These are phyloP conservation scores for Lactarius sp. DNA, from an alignment of 768 basidiomycete species.

Conservation along the genomic window DNA sequence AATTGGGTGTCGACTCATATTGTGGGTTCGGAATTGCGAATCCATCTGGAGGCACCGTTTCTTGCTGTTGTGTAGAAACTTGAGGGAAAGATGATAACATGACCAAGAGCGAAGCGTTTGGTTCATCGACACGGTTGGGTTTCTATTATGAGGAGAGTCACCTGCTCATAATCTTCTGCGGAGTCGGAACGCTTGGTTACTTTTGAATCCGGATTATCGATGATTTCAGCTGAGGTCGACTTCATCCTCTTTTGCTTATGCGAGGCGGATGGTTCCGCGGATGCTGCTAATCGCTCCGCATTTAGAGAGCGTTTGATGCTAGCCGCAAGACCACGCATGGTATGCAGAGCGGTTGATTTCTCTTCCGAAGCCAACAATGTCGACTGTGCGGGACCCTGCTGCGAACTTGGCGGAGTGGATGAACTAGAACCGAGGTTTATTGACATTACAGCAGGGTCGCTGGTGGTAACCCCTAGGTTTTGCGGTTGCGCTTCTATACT, in stretches of 20 bases:
- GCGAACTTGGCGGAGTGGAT: slow-evolving; percentile 5
- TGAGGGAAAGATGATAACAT: neutral
- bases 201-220: neutral
- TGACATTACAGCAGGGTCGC: neutral
- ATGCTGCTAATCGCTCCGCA: slow-evolving; percentile 15
- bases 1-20: neutral
- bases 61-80: neutral
- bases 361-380: slow-evolving; percentile 12
- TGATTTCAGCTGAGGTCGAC: neutral
- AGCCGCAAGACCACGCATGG: slow-evolving; percentile 18
- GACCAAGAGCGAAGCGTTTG: neutral
- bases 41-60: neutral
- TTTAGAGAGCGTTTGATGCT: slow-evolving; percentile 21
- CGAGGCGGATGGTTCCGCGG: neutral
- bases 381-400: slow-evolving; percentile 4
- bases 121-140: neutral
- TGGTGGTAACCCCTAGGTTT: neutral
- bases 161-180: neutral
- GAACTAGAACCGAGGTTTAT: neutral
- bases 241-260: neutral
- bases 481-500: neutral
- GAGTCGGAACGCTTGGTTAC: neutral
- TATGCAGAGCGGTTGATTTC: slow-evolving; percentile 5
- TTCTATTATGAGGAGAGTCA: neutral
- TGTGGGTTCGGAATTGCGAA: neutral